These are phyloP conservation scores for Fusarium clavum DNA, from an alignment of 2,329 filamentous ascomycete species.

Conservation along the genomic window DNA sequence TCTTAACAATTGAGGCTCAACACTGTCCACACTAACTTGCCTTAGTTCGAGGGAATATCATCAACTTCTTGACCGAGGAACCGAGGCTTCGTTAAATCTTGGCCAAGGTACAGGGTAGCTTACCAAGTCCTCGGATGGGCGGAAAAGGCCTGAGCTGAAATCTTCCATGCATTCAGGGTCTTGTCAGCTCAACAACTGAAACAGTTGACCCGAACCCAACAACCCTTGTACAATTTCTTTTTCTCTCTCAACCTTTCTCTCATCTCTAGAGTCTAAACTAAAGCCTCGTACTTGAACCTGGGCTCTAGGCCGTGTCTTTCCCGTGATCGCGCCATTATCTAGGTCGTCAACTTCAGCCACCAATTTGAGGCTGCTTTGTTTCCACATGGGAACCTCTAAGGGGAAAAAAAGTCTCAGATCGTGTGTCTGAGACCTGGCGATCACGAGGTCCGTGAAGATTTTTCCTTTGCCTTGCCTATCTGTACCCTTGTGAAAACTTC, in stretches of 20 bases:
- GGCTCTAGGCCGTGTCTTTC: slow-evolving; percentile 13
- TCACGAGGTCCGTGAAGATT: background rate
- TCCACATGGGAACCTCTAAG: slow-evolving; percentile 17
- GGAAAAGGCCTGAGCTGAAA: background rate
- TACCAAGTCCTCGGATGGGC: background rate
- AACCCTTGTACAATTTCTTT: slow-evolving; percentile 19
- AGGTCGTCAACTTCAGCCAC: background rate
- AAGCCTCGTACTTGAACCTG: background rate
- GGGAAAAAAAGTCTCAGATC: slow-evolving; percentile 27
- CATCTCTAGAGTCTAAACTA: background rate
- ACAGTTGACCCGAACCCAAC: slow-evolving; percentile 1
- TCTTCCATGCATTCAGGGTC: slow-evolving; percentile 1
- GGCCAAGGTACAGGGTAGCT: slow-evolving; percentile 4
- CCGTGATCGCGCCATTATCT: slow-evolving; percentile 29
- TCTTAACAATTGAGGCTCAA: background rate
- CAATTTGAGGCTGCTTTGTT: slow-evolving; percentile 10
- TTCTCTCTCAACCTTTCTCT: background rate
- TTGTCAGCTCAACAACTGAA: slow-evolving; percentile 27
- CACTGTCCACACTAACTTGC: background rate
- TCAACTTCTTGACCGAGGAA: background rate
- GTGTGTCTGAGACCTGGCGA: slow-evolving; percentile 26
- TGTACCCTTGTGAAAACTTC: background rate
- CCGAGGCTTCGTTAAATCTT: background rate
- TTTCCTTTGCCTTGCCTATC: background rate
- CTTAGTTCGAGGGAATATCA: background rate